Conservation (phyloP, 2,329 filamentous ascomycete species). For the Curvularia lunata region DNA sequence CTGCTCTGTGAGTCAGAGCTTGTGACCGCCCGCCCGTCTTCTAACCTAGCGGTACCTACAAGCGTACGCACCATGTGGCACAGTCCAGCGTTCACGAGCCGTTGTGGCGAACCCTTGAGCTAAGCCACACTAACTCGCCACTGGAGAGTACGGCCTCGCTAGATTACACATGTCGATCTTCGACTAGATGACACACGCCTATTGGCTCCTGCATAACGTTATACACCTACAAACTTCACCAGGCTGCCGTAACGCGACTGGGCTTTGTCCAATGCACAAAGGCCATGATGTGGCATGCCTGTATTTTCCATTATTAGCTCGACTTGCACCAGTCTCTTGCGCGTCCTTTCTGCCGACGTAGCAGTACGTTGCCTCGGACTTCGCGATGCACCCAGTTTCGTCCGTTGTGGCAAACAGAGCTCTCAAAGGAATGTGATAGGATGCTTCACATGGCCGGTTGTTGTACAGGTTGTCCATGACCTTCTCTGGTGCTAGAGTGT, state of each 20-base stretch:
- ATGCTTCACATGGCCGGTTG: neutral
- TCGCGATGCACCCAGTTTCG: constrained; percentile 4
- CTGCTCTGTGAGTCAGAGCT: constrained; percentile 8
- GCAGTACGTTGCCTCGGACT: constrained; percentile 4
- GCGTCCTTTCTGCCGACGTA: neutral
- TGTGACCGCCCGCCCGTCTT: constrained; percentile 4
- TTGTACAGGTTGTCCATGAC: neutral
- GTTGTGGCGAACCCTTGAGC: constrained; percentile 19
- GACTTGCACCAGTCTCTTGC: constrained; percentile 1
- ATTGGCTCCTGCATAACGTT: constrained; percentile 12
- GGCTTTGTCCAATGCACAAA: neutral
- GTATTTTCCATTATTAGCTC: neutral
- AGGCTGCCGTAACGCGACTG: constrained; percentile 9
- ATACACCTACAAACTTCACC: constrained; percentile 2
- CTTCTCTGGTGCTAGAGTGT: constrained; percentile 1
- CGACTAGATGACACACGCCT: constrained; percentile 1
- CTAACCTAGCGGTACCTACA: constrained; percentile 3
- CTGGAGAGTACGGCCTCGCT: constrained; percentile 7
- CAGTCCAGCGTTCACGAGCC: constrained; percentile 15
- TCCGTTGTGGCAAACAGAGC: constrained; percentile 13
- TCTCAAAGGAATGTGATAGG: neutral
- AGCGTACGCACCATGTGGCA: constrained; percentile 14
- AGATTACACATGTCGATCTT: constrained; percentile 15
- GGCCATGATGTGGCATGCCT: neutral
- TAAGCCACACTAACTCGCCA: constrained; percentile 10